Evolutionary conservation across 495 filamentous ascomycete genomes (phyloP).

Genomic region (Neurospora sp.): DNA sequence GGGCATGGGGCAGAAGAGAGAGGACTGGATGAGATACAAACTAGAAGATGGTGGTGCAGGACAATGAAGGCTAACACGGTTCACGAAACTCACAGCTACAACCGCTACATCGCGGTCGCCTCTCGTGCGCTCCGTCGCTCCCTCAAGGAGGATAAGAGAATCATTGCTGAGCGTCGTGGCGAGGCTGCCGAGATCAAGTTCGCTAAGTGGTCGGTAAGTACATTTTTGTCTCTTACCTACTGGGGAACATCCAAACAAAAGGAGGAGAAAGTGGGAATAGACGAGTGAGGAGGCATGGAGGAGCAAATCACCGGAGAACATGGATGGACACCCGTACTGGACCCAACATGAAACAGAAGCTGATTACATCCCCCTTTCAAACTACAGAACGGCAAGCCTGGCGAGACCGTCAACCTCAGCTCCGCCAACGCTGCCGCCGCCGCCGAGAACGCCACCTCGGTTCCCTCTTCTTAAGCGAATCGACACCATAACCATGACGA

Average conservation of each 20-base stretch:
- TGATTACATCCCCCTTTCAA: background rate
- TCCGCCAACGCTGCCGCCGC: conserved; percentile 59
- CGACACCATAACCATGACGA: background rate
- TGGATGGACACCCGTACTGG: no score
- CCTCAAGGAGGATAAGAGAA: conserved; percentile 84
- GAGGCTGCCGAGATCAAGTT: conserved; percentile 76
- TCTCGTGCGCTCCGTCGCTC: conserved; percentile 76
- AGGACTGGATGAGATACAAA: background rate
- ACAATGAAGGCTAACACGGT: conserved; percentile 13
- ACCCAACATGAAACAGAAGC: no score
- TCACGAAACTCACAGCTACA: conserved; percentile 48
- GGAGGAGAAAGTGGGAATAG: background rate
- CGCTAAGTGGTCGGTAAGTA: conserved; percentile 91
- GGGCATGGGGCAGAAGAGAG: background rate
- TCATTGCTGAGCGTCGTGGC: conserved; percentile 80
- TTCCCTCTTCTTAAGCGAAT: background rate
- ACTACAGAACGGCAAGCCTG: conserved; percentile 87
- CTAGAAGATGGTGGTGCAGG: background rate
- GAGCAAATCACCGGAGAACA: no score
- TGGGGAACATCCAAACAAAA: background rate
- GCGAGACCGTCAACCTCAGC: conserved; percentile 67
- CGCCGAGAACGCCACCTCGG: conserved; percentile 33
- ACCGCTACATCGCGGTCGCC: conserved; percentile 71
- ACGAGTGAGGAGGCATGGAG: no score
- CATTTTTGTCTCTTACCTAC: background rate